A percentile compares a stretch with the other conserved stretches of the same genome.
Evolutionary conservation across 1,284 basidiomycete genomes (phyloP).

Genomic region (Vanrija humicola): DNA sequence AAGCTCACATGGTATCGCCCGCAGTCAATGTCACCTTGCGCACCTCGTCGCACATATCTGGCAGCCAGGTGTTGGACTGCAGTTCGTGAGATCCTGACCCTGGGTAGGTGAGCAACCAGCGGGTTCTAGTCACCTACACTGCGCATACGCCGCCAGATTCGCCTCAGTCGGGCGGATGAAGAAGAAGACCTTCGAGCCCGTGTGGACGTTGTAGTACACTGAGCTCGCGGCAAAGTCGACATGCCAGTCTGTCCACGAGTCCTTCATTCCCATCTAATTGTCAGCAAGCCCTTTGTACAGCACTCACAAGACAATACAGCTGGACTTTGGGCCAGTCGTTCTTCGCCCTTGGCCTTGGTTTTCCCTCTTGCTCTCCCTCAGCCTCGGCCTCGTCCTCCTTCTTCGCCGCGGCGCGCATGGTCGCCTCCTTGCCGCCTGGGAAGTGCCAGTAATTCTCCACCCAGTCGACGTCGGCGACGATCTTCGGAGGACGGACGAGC

Average conservation of each 20-base stretch:
- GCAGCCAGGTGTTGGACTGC: conserved; percentile 84
- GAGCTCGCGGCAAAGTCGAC: conserved; percentile 93
- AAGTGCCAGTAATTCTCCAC: conserved; percentile 87
- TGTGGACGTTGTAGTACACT: conserved; percentile 86
- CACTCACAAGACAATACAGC: conserved; percentile 89
- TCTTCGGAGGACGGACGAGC: conserved; percentile 71
- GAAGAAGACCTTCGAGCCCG: conserved; percentile 84
- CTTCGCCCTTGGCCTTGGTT: conserved; percentile 5
- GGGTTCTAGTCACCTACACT: conserved; percentile 39
- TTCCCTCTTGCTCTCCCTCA: neutral
- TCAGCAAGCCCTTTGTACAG: neutral
- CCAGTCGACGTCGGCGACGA: conserved; percentile 92
- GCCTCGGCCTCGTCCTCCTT: neutral
- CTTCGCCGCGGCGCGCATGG: conserved; percentile 35
- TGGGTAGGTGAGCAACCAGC: conserved; percentile 6
- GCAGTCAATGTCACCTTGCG: conserved; percentile 71
- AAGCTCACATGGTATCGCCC: conserved; percentile 79
- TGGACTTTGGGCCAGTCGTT: conserved; percentile 83
- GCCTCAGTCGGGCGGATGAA: conserved; percentile 85
- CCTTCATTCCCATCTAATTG: conserved; percentile 38
- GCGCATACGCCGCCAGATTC: conserved; percentile 70
- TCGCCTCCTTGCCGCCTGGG: conserved; percentile 22
- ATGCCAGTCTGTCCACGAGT: conserved; percentile 91
- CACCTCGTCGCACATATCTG: conserved; percentile 74
- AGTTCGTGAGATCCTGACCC: conserved; percentile 72